These are phyloP conservation scores for Cytospora leucostoma DNA, from an alignment of 2,329 filamentous ascomycete species.

Conservation along the genomic window DNA sequence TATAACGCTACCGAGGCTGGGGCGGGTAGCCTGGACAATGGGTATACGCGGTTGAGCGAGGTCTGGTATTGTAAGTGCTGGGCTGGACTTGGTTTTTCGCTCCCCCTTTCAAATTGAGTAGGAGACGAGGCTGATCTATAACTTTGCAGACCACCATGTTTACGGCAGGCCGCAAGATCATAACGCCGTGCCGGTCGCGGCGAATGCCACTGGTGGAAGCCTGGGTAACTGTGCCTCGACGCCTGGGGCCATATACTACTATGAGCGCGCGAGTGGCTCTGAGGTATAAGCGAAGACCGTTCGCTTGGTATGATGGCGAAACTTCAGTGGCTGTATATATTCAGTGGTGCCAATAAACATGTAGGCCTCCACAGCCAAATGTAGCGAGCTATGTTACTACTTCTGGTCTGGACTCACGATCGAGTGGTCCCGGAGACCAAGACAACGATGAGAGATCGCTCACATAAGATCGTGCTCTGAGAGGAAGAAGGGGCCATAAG, in stretches of 20 bases:
- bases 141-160: constrained; percentile 53
- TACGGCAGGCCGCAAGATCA: constrained; percentile 58
- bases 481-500: background rate
- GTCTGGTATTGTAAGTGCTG: constrained; percentile 58
- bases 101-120: background rate
- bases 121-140: background rate
- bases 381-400: background rate
- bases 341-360: background rate
- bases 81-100: too few relatives aligned
- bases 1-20: constrained; percentile 64
- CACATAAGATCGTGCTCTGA: background rate
- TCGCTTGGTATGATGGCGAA: background rate
- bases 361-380: background rate
- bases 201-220: constrained; percentile 49
- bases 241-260: constrained; percentile 56
- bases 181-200: constrained; percentile 46
- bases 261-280: constrained; percentile 49
- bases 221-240: constrained; percentile 57
- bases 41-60: constrained; percentile 60
- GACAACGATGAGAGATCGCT: background rate
- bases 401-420: background rate
- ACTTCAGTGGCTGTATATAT: background rate
- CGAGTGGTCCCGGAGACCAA: background rate
- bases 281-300: constrained; percentile 28
- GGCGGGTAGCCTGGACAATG: constrained; percentile 54